Evolutionary conservation across 805 yeast species (phyloP), one percentile per base, ranked within the genome.

Genomic region (Schwanniomyces polymorphus): DNA sequence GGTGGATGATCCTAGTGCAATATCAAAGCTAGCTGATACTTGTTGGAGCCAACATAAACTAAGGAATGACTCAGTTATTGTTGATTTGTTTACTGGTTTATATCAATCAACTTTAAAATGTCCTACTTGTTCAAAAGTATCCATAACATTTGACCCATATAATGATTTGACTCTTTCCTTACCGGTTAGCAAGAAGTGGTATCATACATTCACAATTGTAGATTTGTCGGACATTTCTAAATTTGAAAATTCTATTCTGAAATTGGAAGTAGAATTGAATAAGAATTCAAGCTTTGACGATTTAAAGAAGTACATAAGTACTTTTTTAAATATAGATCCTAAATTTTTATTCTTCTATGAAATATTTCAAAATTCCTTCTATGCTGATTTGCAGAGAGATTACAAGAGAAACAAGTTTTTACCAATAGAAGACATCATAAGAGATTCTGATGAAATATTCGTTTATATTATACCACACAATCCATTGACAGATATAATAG

Each of bases 121-220:
- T 61, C 98, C 98, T 0, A 83, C 69, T 7, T 94, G 99, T 66
- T 62, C 76, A 16, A 85, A 85, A 55, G 79, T 88, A 7, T 86
- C 95, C 25, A 78, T 92, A 23, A 91, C 97, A 0, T 94, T 91
- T 68, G 99, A 92, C 63, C 98, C 99, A 0, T 92, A 83, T 60
- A 89, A 84, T 67, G 97, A 91, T 60, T 69, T 92, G 53, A 91
- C 99, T 0, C 69, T 92, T 38, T 98, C 98, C 0, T 72, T 92
- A 21, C 98, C 98, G 0, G 80, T 85, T 2, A 80, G 80, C 41
- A 80, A 83, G 42, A 73, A 78, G 41, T 91, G 97, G 97, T 67
- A 72, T 27, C 85, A 83, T 35, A 76, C 76, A 17, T 74, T 92
- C 29, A 72, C 78, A 1, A 68, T 89, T 14, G 77, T 91, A 27